These are phyloP conservation scores for Aspergillus kassunensis DNA, from an alignment of 495 filamentous ascomycete species.

Conservation along the genomic window DNA sequence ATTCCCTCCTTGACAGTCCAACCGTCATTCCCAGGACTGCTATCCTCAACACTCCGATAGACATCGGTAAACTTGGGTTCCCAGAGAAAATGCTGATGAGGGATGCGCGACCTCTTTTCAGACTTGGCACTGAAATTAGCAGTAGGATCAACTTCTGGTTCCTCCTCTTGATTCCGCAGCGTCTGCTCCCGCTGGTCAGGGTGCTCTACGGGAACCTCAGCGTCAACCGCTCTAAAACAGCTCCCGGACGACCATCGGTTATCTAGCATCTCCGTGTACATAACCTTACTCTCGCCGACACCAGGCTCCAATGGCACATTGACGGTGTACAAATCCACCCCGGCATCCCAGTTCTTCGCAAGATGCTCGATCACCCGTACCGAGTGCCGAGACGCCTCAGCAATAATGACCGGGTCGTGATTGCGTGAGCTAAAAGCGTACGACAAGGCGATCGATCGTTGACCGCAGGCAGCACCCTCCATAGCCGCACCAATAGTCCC, in stretches of 20 bases:
- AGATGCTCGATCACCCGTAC: slow-evolving; percentile 77
- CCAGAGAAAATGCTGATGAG: slow-evolving; percentile 92
- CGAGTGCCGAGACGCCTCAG: slow-evolving; percentile 62
- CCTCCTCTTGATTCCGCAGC: slow-evolving; percentile 57
- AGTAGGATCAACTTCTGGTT: slow-evolving; percentile 27
- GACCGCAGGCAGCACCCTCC: slow-evolving; percentile 82
- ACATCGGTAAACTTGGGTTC: slow-evolving; percentile 83
- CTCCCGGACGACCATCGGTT: slow-evolving; percentile 82
- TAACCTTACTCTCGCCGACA: slow-evolving; percentile 60
- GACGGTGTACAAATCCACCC: slow-evolving; percentile 77
- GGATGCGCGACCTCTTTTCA: slow-evolving; percentile 38
- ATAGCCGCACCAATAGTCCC: slow-evolving; percentile 90
- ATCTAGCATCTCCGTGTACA: slow-evolving; percentile 80
- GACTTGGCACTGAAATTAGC: slow-evolving; percentile 11
- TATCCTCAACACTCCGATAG: slow-evolving; percentile 74
- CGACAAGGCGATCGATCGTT: slow-evolving; percentile 72
- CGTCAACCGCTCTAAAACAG: slow-evolving; percentile 68
- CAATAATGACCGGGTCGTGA: slow-evolving; percentile 75
- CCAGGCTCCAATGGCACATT: slow-evolving; percentile 79
- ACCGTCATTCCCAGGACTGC: slow-evolving; percentile 83
- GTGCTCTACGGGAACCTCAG: slow-evolving; percentile 41
- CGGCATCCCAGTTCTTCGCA: slow-evolving; percentile 64
- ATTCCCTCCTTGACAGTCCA: slow-evolving; percentile 87
- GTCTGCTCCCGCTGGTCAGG: slow-evolving; percentile 56
- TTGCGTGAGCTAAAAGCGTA: slow-evolving; percentile 82